phyloP scores from a whole-genome alignment of 805 yeast genomes.

The Saccharomycopsis vini region DNA sequence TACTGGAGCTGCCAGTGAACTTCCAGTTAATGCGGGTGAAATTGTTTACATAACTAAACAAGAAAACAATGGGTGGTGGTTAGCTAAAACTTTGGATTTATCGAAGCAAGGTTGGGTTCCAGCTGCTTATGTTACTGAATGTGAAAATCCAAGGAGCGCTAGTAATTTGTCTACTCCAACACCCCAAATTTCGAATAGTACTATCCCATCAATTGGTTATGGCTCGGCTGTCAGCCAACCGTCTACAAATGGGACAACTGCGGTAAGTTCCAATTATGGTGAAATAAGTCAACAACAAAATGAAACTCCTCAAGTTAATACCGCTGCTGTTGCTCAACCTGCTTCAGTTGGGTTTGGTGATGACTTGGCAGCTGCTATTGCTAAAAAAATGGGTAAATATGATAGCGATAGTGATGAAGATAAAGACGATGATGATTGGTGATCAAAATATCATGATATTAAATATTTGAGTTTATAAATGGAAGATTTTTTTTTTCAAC shows the following conservation, averaged over 20 bases:
- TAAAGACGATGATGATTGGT: slow-evolving; percentile 15
- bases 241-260: slow-evolving; percentile 23
- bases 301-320: no score
- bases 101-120: slow-evolving; percentile 95
- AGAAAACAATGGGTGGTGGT: slow-evolving; percentile 89
- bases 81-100: slow-evolving; percentile 72
- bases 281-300: slow-evolving; percentile 16
- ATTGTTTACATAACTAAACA: slow-evolving; percentile 62
- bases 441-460: background rate
- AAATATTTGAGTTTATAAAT: background rate
- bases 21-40: slow-evolving; percentile 71
- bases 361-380: slow-evolving; percentile 18
- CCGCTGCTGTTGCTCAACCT: slow-evolving; percentile 5
- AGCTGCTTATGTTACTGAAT: slow-evolving; percentile 70
- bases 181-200: background rate
- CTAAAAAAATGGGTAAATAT: slow-evolving; percentile 18
- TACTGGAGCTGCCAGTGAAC: slow-evolving; percentile 69
- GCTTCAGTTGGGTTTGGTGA: slow-evolving; percentile 13
- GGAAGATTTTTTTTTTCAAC: background rate
- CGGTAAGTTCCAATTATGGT: slow-evolving; percentile 15
- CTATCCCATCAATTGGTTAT: background rate
- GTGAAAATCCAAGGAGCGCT: slow-evolving; percentile 33
- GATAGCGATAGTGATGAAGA: slow-evolving; percentile 17
- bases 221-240: slow-evolving; percentile 22
- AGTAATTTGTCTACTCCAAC: background rate